phyloP scores from a whole-genome alignment of 2,329 filamentous ascomycete species.

The Epicoccum nigrum region DNA sequence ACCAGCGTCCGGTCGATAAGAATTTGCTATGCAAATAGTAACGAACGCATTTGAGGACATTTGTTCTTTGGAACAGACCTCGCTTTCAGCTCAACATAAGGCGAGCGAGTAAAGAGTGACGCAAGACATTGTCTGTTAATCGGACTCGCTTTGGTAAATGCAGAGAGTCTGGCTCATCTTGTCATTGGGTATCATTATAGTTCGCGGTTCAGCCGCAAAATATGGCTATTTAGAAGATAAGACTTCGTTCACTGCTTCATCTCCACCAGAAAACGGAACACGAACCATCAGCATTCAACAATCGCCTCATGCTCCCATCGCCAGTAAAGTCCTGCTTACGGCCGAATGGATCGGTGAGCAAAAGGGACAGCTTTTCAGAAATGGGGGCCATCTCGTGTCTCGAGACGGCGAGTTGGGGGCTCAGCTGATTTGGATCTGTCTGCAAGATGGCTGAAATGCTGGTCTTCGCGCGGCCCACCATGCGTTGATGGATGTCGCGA shows the following conservation, averaged over 20 bases:
- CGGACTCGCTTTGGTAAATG: background rate
- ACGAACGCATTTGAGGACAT: background rate
- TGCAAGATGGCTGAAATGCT: conserved; percentile 44
- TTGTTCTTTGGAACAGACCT: background rate
- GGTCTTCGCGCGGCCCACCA: conserved; percentile 40
- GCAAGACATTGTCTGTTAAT: background rate
- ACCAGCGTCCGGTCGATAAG: conserved; percentile 5
- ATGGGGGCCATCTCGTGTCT: conserved; percentile 44
- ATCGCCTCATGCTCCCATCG: conserved; percentile 35
- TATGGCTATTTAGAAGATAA: background rate
- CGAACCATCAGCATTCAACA: conserved; percentile 42
- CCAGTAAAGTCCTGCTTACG: conserved; percentile 33
- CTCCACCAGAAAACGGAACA: conserved; percentile 46
- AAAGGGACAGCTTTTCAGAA: conserved; percentile 40
- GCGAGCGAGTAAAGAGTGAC: background rate
- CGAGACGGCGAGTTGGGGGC: conserved; percentile 38
- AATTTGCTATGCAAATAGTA: conserved; percentile 7
- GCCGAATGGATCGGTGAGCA: conserved; percentile 47
- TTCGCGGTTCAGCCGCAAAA: background rate
- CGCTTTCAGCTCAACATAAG: background rate
- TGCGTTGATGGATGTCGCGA: conserved; percentile 40
- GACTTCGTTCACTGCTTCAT: conserved; percentile 18
- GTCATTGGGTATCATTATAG: background rate
- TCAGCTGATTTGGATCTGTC: conserved; percentile 30
- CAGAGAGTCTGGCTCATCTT: background rate